Percentiles rank a stretch among this genome's conserved stretches.
Evolutionary conservation across 2,329 filamentous ascomycete genomes (phyloP).

Genomic region (Cladosporium velox): DNA sequence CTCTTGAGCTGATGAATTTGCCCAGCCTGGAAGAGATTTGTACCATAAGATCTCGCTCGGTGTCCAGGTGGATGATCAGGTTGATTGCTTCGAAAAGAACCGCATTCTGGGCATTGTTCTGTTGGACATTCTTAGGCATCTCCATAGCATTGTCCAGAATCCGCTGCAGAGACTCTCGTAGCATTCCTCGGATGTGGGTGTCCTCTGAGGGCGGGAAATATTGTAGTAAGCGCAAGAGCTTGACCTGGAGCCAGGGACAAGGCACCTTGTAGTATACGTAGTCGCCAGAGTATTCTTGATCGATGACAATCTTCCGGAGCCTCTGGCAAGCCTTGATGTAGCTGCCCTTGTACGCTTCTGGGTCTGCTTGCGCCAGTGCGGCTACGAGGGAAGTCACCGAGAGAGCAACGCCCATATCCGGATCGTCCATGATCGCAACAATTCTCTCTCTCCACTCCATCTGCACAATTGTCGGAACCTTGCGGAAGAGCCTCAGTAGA

Average conservation of each 20-base stretch:
- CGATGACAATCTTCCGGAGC: slow-evolving; percentile 85
- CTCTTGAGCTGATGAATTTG: slow-evolving; percentile 93
- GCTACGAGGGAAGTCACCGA: slow-evolving; percentile 96
- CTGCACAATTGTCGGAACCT: slow-evolving; percentile 89
- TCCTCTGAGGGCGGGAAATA: slow-evolving; percentile 98
- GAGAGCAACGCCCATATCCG: slow-evolving; percentile 88
- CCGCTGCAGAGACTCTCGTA: slow-evolving; percentile 85
- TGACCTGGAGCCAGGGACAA: slow-evolving; percentile 97
- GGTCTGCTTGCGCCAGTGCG: slow-evolving; percentile 88
- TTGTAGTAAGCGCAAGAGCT: slow-evolving; percentile 85
- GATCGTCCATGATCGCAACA: slow-evolving; percentile 97
- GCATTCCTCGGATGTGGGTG: slow-evolving; percentile 85
- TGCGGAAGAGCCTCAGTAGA: slow-evolving; percentile 88
- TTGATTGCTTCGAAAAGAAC: slow-evolving; percentile 98
- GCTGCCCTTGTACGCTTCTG: slow-evolving; percentile 90
- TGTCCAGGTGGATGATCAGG: slow-evolving; percentile 95
- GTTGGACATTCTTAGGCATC: slow-evolving; percentile 95
- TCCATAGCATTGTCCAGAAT: slow-evolving; percentile 91
- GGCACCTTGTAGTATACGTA: slow-evolving; percentile 99
- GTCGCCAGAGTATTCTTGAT: slow-evolving; percentile 83
- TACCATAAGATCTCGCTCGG: slow-evolving; percentile 90
- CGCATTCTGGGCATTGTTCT: slow-evolving; percentile 98
- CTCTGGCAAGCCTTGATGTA: slow-evolving; percentile 91
- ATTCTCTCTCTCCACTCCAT: slow-evolving; percentile 97
- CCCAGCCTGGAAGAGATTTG: slow-evolving; percentile 90